phyloP scores from a whole-genome alignment of 352 stramenopile species.

The Globisporangium apiculatum region DNA sequence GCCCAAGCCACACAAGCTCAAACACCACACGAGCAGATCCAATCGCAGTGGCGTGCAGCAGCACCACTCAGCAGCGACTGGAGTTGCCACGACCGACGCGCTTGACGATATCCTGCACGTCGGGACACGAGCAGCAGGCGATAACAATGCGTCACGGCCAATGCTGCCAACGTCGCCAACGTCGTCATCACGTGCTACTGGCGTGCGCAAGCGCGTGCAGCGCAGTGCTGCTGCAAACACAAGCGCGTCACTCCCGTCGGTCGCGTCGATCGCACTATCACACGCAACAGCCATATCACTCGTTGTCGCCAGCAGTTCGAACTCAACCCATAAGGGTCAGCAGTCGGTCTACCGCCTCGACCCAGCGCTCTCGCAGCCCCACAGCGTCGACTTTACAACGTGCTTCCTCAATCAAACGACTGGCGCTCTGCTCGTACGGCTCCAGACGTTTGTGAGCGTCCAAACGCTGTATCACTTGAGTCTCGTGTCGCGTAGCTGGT shows the following conservation, averaged over 20 bases:
- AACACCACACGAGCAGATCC: neutral
- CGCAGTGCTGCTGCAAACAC: neutral
- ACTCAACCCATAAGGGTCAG: conserved; percentile 12
- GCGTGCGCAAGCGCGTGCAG: conserved; percentile 5
- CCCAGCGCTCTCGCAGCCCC: conserved; percentile 30
- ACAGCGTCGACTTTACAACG: conserved; percentile 19
- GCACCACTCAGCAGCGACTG: neutral
- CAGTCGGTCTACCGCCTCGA: conserved; percentile 42
- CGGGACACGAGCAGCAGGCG: conserved; percentile 1
- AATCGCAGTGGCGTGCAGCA: neutral
- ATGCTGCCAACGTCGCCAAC: neutral
- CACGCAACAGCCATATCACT: conserved; percentile 1
- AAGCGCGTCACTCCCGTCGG: neutral
- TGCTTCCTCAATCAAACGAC: conserved; percentile 17
- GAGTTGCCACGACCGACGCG: neutral
- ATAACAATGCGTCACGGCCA: conserved; percentile 1
- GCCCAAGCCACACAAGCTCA: neutral
- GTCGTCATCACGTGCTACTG: neutral
- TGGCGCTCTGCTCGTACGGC: conserved; percentile 16
- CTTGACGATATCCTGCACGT: conserved; percentile 28
- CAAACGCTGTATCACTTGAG: conserved; percentile 37
- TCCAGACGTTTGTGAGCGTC: conserved; percentile 40
- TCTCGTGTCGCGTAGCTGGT: conserved; percentile 39
- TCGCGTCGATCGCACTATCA: conserved; percentile 9
- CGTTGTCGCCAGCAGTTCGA: too few species aligned